phyloP scores from a whole-genome alignment of 768 basidiomycete species.

The Xerocomellus chrysenteron region DNA sequence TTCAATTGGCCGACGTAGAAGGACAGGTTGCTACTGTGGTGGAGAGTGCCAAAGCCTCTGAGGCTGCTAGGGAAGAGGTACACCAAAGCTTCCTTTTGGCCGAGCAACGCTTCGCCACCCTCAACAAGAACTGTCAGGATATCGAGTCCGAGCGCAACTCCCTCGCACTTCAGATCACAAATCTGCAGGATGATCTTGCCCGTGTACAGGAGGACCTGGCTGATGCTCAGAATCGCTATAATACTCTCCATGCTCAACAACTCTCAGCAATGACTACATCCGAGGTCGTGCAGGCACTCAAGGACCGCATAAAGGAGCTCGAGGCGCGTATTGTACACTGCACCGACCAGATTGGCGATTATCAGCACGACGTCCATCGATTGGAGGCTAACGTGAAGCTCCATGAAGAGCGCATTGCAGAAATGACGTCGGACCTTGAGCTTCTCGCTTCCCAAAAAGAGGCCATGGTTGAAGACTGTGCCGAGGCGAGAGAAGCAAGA shows the following conservation, averaged over 20 bases:
- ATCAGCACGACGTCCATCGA: slow-evolving; percentile 76
- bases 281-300: slow-evolving; percentile 54
- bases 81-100: slow-evolving; percentile 28
- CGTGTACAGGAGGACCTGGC: slow-evolving; percentile 51
- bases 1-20: slow-evolving; percentile 37
- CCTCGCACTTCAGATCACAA: slow-evolving; percentile 60
- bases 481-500: slow-evolving; percentile 69
- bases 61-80: slow-evolving; percentile 37
- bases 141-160: slow-evolving; percentile 67
- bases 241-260: slow-evolving; percentile 62
- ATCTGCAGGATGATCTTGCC: slow-evolving; percentile 59
- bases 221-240: slow-evolving; percentile 61
- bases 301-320: slow-evolving; percentile 66
- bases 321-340: slow-evolving; percentile 62
- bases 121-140: slow-evolving; percentile 49
- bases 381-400: slow-evolving; percentile 72
- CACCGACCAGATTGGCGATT: slow-evolving; percentile 73
- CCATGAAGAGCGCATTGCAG: slow-evolving; percentile 70
- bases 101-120: slow-evolving; percentile 44
- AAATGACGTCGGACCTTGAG: slow-evolving; percentile 71
- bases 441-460: slow-evolving; percentile 64
- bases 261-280: slow-evolving; percentile 59
- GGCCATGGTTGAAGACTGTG: slow-evolving; percentile 84
- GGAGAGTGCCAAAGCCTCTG: slow-evolving; percentile 33
- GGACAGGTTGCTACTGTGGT: slow-evolving; percentile 32